Percentiles rank a stretch among this genome's conserved stretches.
phyloP scores from a whole-genome alignment of 192 early-diverging fungal genomes.

The Umbelopsis ramanniana region DNA sequence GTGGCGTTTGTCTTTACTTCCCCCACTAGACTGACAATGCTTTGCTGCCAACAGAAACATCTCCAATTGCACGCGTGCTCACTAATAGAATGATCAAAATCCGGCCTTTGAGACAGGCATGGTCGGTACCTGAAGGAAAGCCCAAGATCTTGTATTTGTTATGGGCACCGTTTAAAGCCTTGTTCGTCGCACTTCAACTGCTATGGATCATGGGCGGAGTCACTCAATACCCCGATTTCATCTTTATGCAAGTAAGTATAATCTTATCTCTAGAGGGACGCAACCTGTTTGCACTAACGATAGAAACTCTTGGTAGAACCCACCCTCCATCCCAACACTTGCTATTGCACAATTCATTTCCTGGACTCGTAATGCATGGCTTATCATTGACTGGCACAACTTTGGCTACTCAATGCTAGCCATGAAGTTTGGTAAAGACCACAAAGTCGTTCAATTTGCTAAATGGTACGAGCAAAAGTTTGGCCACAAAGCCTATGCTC shows the following conservation, averaged over 20 bases:
- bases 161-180: conserved; percentile 70
- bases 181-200: conserved; percentile 62
- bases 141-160: conserved; percentile 66
- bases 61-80: conserved; percentile 31
- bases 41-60: conserved; percentile 38
- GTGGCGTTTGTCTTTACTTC: too few relatives aligned
- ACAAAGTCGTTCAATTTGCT: conserved; percentile 59
- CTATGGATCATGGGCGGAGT: conserved; percentile 62
- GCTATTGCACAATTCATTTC: conserved; percentile 71
- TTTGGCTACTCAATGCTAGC: conserved; percentile 90
- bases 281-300: background rate
- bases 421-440: conserved; percentile 62
- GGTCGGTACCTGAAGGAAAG: conserved; percentile 57
- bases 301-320: conserved; percentile 68
- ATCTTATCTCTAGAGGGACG: background rate
- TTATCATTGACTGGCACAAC: conserved; percentile 99
- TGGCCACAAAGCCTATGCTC: conserved; percentile 72
- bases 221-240: conserved; percentile 62
- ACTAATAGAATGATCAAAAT: conserved; percentile 53
- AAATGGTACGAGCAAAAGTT: conserved; percentile 67
- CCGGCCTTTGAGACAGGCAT: conserved; percentile 50
- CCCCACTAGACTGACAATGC: conserved; percentile 19
- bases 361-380: conserved; percentile 63
- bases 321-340: conserved; percentile 93
- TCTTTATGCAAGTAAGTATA: conserved; percentile 76